phyloP scores from a whole-genome alignment of 2,329 filamentous ascomycete species.

The Eutypella sp. region DNA sequence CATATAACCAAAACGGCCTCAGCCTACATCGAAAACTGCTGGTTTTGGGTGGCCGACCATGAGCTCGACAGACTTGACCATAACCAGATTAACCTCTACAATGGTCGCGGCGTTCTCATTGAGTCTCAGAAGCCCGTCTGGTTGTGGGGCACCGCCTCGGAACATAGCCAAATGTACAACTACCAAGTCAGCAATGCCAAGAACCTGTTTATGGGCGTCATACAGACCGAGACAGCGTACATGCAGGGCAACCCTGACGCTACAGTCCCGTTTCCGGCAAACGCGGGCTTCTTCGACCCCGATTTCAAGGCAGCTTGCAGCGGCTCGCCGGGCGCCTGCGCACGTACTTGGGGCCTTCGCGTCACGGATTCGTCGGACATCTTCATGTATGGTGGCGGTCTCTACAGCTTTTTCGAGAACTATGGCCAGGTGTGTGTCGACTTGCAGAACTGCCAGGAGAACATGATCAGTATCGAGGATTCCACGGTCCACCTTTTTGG shows the following conservation, averaged over 20 bases:
- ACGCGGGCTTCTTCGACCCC: constrained; percentile 59
- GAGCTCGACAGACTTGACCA: constrained; percentile 72
- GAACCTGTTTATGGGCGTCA: constrained; percentile 75
- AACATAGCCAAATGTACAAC: constrained; percentile 69
- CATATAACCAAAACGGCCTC: constrained; percentile 59
- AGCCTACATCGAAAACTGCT: constrained; percentile 81
- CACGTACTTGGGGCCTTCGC: constrained; percentile 73
- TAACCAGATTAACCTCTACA: constrained; percentile 82
- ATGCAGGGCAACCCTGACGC: constrained; percentile 80
- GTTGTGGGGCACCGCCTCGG: constrained; percentile 72
- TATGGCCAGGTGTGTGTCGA: constrained; percentile 67
- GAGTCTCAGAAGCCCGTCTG: constrained; percentile 74
- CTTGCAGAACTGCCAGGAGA: constrained; percentile 66
- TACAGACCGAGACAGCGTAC: constrained; percentile 88
- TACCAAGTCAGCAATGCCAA: constrained; percentile 76
- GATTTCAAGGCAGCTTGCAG: constrained; percentile 59
- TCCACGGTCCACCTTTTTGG: constrained; percentile 60
- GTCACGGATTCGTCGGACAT: constrained; percentile 63
- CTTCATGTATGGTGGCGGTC: constrained; percentile 65
- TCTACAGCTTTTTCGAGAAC: constrained; percentile 83
- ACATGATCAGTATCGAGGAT: constrained; percentile 70
- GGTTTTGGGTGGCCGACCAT: constrained; percentile 89
- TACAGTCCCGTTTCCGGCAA: constrained; percentile 57
- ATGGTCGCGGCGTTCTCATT: constrained; percentile 76
- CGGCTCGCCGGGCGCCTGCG: constrained; percentile 43